These are phyloP conservation scores for Aspergillus udagawae DNA, from an alignment of 2,329 filamentous ascomycete genomes.

Conservation along the genomic window DNA sequence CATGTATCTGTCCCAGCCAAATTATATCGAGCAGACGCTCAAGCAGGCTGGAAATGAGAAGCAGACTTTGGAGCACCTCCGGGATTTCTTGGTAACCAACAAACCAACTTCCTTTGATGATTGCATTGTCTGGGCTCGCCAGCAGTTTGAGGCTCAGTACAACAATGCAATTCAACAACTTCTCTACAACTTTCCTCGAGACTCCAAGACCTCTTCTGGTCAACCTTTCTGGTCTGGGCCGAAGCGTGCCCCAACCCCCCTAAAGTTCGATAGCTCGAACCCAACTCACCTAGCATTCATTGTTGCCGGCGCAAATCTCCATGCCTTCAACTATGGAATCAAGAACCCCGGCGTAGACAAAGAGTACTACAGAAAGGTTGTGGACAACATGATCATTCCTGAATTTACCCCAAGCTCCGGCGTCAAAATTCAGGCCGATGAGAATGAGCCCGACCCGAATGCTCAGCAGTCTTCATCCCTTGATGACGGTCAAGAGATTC, in stretches of 20 bases:
- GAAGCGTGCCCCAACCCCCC: conserved; percentile 87
- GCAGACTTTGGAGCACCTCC: conserved; percentile 83
- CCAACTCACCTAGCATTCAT: conserved; percentile 84
- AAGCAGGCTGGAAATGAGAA: conserved; percentile 96
- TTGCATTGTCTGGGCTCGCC: conserved; percentile 91
- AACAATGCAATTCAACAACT: conserved; percentile 95
- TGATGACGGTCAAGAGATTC: conserved; percentile 72
- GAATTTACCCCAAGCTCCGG: conserved; percentile 87
- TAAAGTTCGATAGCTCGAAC: conserved; percentile 84
- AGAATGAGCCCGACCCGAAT: conserved; percentile 92
- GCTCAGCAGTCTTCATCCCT: conserved; percentile 53
- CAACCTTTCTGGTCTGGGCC: conserved; percentile 97
- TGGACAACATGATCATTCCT: conserved; percentile 91
- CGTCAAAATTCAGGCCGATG: conserved; percentile 95
- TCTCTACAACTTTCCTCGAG: conserved; percentile 95
- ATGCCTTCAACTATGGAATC: conserved; percentile 97
- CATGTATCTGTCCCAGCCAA: conserved; percentile 83
- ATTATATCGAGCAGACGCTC: conserved; percentile 80
- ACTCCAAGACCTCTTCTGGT: conserved; percentile 80
- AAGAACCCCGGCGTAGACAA: conserved; percentile 72
- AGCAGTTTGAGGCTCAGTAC: conserved; percentile 93
- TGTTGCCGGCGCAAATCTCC: conserved; percentile 82
- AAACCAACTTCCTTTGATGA: conserved; percentile 92
- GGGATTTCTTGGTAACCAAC: conserved; percentile 85
- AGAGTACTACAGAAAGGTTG: conserved; percentile 69